phyloP scores from a whole-genome alignment of 805 yeast genomes.

The Ogataea pilisensis region DNA sequence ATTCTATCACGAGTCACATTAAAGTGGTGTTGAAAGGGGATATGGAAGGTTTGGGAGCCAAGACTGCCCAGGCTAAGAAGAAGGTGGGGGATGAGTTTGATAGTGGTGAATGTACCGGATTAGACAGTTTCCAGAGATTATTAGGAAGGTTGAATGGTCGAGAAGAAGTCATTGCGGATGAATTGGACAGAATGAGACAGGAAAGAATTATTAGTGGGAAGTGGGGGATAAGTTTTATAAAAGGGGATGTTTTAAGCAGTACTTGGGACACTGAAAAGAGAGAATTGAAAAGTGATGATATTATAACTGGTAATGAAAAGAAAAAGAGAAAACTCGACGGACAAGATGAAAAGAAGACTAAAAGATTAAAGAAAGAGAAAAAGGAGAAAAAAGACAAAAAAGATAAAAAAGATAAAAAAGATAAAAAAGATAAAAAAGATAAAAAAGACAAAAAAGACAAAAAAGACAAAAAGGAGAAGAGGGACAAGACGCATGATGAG shows the following conservation, averaged over 20 bases:
- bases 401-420: conserved; percentile 26
- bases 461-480: conserved; percentile 25
- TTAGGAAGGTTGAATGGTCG: conserved; percentile 87
- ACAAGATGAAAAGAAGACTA: conserved; percentile 14
- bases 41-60: conserved; percentile 86
- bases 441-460: conserved; percentile 26
- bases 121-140: conserved; percentile 89
- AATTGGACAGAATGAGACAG: conserved; percentile 62
- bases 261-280: conserved; percentile 69
- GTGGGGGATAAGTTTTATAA: conserved; percentile 84
- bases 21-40: conserved; percentile 81
- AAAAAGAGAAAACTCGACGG: conserved; percentile 24
- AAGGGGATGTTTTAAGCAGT: conserved; percentile 77
- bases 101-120: conserved; percentile 81
- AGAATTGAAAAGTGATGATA: conserved; percentile 22
- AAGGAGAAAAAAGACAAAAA: conserved; percentile 30
- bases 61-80: conserved; percentile 37
- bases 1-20: conserved; percentile 75
- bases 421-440: conserved; percentile 21
- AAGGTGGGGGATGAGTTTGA: conserved; percentile 64
- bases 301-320: conserved; percentile 16
- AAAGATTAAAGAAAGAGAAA: conserved; percentile 28
- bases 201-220: conserved; percentile 75
- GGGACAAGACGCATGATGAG: too few species aligned
- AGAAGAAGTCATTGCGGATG: conserved; percentile 60